A percentile compares a stretch with the other conserved stretches of the same genome.
These are phyloP conservation scores for Lachnellula suecica DNA, from an alignment of 2,329 filamentous ascomycete species.

Conservation along the genomic window DNA sequence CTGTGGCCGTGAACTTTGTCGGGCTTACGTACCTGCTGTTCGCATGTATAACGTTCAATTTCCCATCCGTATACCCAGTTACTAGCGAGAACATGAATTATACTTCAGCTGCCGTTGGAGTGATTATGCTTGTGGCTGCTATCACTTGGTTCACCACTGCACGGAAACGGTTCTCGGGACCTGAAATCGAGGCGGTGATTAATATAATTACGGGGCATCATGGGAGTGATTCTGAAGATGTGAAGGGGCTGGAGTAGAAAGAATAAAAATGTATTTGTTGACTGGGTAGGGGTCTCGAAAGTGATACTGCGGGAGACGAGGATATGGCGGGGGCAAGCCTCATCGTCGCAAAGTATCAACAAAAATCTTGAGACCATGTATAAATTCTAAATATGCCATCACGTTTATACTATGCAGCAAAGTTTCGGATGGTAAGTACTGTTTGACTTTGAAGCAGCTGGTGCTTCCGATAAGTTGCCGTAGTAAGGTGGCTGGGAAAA, in stretches of 20 bases:
- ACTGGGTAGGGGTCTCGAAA: background rate
- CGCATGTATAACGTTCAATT: conserved; percentile 55
- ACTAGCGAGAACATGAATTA: conserved; percentile 57
- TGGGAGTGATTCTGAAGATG: conserved; percentile 12
- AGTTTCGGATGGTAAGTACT: too few relatives aligned
- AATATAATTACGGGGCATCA: conserved; percentile 12
- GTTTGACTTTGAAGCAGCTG: conserved; percentile 1
- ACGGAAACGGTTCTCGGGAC: conserved; percentile 48
- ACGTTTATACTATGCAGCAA: too few relatives aligned
- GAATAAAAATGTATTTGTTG: background rate
- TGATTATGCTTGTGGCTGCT: conserved; percentile 49
- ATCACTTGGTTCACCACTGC: conserved; percentile 53
- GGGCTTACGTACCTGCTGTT: conserved; percentile 53
- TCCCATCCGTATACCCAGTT: conserved; percentile 51
- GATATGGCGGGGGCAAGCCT: too few relatives aligned
- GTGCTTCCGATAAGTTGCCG: conserved; percentile 3
- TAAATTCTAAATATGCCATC: background rate
- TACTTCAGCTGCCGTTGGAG: conserved; percentile 53
- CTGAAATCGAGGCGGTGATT: conserved; percentile 30
- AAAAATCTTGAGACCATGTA: too few relatives aligned
- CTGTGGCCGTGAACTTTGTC: conserved; percentile 42
- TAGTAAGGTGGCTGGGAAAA: background rate
- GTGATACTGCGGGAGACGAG: too few relatives aligned
- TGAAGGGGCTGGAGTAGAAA: conserved; percentile 3
- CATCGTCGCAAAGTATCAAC: too few relatives aligned